Conservation (phyloP, 768 basidiomycete genomes). For the Tephrocybe sp. region DNA sequence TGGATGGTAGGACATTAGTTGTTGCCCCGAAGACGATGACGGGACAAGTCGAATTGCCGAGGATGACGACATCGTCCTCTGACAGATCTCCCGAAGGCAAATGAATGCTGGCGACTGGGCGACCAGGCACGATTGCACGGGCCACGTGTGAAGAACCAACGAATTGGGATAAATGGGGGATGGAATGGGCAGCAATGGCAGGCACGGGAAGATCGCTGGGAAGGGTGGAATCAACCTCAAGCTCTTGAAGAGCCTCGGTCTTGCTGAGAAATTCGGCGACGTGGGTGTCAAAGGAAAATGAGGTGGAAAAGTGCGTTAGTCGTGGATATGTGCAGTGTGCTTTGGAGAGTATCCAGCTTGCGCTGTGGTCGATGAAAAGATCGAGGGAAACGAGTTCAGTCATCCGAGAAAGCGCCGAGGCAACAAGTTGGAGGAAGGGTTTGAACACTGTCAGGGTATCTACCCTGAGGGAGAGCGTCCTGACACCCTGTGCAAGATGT, state of each 20-base stretch:
- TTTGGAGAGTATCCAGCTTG: conserved; percentile 52
- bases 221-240: conserved; percentile 47
- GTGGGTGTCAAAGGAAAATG: conserved; percentile 58
- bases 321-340: conserved; percentile 36
- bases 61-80: conserved; percentile 49
- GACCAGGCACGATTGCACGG: conserved; percentile 55
- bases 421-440: conserved; percentile 47
- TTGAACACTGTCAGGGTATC: conserved; percentile 40
- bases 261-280: conserved; percentile 58
- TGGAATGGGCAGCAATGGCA: conserved; percentile 33
- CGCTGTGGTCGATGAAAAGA: conserved; percentile 47
- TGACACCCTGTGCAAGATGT: conserved; percentile 59
- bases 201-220: conserved; percentile 28
- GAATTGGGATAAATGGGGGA: conserved; percentile 54
- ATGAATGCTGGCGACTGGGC: conserved; percentile 63
- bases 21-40: conserved; percentile 58
- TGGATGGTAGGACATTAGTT: conserved; percentile 54
- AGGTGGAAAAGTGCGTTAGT: conserved; percentile 55
- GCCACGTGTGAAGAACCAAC: conserved; percentile 60
- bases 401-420: conserved; percentile 59
- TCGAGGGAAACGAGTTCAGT: conserved; percentile 54
- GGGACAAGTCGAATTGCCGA: conserved; percentile 48
- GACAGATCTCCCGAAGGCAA: conserved; percentile 59
- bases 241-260: conserved; percentile 51
- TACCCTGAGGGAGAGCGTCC: conserved; percentile 56